Evolutionary conservation across 495 filamentous ascomycete genomes (phyloP).

Genomic region (Cairneyella variabilis): DNA sequence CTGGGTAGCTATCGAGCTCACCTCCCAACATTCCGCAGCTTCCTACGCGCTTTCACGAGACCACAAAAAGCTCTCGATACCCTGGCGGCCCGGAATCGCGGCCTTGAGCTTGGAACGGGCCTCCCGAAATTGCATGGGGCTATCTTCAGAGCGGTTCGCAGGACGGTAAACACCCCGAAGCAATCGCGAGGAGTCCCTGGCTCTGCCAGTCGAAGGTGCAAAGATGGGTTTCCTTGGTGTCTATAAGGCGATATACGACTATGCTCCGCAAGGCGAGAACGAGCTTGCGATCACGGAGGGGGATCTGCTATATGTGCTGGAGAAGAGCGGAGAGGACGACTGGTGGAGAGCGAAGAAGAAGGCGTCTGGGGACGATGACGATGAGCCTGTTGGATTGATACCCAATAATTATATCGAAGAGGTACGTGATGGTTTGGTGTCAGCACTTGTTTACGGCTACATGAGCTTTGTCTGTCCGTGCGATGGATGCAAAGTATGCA

Average conservation of each 20-base stretch:
- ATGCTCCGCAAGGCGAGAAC: constrained; percentile 79
- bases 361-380: constrained; percentile 83
- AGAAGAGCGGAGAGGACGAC: constrained; percentile 85
- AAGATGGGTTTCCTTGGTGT: constrained; percentile 78
- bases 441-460: too few species aligned
- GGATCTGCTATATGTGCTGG: constrained; percentile 86
- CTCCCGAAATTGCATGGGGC: constrained; percentile 24
- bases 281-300: constrained; percentile 87
- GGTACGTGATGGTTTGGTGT: constrained; percentile 51
- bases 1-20: too few species aligned
- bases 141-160: constrained; percentile 9
- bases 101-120: constrained; percentile 17
- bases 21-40: not conserved
- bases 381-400: constrained; percentile 89
- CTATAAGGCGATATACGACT: constrained; percentile 91
- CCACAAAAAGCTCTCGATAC: constrained; percentile 1
- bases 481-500: too few species aligned
- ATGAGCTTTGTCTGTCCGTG: too few species aligned
- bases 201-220: constrained; percentile 3
- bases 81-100: constrained; percentile 13
- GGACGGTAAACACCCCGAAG: constrained; percentile 17
- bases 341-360: constrained; percentile 99
- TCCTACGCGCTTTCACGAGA: not conserved
- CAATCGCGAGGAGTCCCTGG: constrained; percentile 4
- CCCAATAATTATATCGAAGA: constrained; percentile 96